Evolutionary conservation across 2,329 filamentous ascomycete genomes (phyloP).

Genomic region (Alternaria brassicae): DNA sequence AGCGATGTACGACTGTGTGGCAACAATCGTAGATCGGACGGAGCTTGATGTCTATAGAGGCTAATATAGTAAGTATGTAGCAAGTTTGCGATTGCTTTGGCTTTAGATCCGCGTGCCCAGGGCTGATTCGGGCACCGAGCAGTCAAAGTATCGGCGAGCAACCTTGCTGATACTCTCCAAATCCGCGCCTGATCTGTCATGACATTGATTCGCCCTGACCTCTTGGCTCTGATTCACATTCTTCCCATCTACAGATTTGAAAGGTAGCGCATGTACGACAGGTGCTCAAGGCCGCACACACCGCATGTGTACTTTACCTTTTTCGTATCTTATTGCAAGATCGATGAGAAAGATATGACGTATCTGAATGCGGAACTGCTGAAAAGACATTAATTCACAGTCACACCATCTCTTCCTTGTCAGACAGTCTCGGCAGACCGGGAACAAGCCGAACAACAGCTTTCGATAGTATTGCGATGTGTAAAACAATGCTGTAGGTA

Average conservation of each 20-base stretch:
- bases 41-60: neutral
- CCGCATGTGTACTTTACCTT: neutral
- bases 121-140: neutral
- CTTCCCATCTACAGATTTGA: neutral
- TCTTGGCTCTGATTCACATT: neutral
- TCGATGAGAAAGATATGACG: neutral
- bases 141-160: neutral
- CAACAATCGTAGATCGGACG: neutral
- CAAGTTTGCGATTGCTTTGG: neutral
- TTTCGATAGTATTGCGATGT: neutral
- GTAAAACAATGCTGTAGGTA: neutral
- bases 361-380: neutral
- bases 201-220: neutral
- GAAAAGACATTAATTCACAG: neutral
- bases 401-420: neutral
- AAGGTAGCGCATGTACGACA: neutral
- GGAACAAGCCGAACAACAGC: neutral
- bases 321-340: neutral
- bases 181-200: neutral
- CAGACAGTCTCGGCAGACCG: too few relatives aligned
- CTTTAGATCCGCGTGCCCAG: neutral
- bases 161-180: neutral
- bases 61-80: neutral
- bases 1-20: neutral
- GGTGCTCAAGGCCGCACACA: neutral